Evolutionary conservation across 2,329 filamentous ascomycete species (phyloP), one percentile per base, ranked within the genome.

Genomic region (Cryoendolithus antarcticus): DNA sequence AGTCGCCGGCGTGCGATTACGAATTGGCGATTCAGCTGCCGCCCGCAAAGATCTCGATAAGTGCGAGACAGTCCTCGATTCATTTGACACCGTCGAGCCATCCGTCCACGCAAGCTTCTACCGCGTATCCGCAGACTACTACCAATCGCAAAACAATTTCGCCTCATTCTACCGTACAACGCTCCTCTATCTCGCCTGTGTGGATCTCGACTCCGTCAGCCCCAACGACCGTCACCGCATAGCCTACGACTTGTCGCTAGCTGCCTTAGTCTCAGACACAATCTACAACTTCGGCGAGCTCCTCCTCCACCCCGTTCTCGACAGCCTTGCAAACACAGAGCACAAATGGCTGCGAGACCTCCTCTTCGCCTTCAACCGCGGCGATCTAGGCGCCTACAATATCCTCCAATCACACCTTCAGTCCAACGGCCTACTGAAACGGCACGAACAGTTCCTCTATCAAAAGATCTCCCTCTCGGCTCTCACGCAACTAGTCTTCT

Each of bases 221-320:
- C 67, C 77, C 39, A 69, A 74, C 39, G 88, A 98, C 61, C 81
- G 84, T 53, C 80, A 80, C 60, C 74, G 74, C 43, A 80, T 89
- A 52, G 91, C 91, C 33, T 93, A 94, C 65, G 86, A 95, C 61
- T 79, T 98, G 46, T 83, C 83, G 56, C 80, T 96, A 39, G 86
- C 91, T 21, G 91, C 91, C 6, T 74, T 98, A 6, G 83, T 95
- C 30, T 95, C 88, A 37, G 84, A 89, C 56, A 85, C 78, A 54
- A 98, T 96, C 67, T 96, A 98, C 76, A 98, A 98, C 70, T 98
- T 98, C 54, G 91, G 91, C 62, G 91, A 98, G 70, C 79, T 98
- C n/a, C 76, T 98, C 27, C 75, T 98, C 50, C 91, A 98, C 61
- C 91, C 91, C 3, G 93, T 98, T 57, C 79, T 98, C 47, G 84